Evolutionary conservation across 257 asterid species (phyloP).

Genomic region (Petunia axillaris): DNA sequence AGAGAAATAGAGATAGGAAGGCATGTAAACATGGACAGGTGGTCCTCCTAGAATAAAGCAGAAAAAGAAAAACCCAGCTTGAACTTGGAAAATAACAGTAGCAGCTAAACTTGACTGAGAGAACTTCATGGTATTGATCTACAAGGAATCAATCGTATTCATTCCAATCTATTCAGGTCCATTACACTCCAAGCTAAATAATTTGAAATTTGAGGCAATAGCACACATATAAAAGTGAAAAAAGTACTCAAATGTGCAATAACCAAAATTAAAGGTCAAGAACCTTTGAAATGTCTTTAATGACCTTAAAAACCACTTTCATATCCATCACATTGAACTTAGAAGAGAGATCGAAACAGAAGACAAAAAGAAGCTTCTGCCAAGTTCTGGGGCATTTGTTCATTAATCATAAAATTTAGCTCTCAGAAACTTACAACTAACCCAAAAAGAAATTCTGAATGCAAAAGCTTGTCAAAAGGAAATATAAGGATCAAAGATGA

Average conservation of each 20-base stretch:
- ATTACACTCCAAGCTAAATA: neutral
- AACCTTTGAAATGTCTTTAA: neutral
- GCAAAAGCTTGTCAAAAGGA: neutral
- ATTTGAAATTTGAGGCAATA: neutral
- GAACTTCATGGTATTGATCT: neutral
- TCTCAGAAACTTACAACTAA: neutral
- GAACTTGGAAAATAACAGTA: neutral
- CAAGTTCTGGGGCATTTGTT: neutral
- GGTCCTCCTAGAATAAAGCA: neutral
- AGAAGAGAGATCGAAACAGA: neutral
- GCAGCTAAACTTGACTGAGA: neutral
- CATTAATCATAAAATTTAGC: neutral
- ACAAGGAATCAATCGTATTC: neutral
- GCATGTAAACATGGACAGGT: neutral
- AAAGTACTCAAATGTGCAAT: neutral
- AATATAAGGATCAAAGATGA: neutral
- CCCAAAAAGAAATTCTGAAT: neutral
- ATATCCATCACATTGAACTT: neutral
- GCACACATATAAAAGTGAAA: neutral
- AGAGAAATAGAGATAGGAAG: conserved; percentile 35
- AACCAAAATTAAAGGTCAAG: neutral
- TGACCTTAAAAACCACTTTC: neutral
- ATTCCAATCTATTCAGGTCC: neutral
- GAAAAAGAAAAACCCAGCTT: conserved; percentile 7
- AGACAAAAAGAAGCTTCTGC: neutral